phyloP scores from a whole-genome alignment of 768 basidiomycete species.

The Macrolepiota fuliginosa region DNA sequence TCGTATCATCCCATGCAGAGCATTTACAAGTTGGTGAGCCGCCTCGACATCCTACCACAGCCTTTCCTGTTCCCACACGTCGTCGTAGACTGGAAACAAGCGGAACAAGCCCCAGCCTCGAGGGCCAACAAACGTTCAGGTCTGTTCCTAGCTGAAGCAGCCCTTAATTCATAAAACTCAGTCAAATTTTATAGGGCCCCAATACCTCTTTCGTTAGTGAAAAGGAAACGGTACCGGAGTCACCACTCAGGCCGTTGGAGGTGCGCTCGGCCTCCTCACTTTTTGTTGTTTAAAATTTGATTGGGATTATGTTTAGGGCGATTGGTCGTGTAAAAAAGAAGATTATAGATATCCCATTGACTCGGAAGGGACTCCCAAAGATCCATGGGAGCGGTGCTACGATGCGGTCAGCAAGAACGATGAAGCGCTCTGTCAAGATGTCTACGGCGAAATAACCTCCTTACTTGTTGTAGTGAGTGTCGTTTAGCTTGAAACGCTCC shows the following conservation, averaged over 20 bases:
- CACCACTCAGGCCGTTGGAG: not conserved
- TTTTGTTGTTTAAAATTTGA: not conserved
- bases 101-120: not conserved
- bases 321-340: not conserved
- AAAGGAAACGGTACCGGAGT: not conserved
- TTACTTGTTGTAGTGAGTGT: constrained; percentile 8
- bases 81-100: not conserved
- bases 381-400: constrained; percentile 5
- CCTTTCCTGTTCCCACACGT: not conserved
- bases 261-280: not conserved
- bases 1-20: not conserved
- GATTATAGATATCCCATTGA: not conserved
- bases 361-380: not conserved
- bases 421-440: not conserved
- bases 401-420: not conserved
- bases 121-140: not conserved
- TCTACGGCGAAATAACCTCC: constrained; percentile 3
- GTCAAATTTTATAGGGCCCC: not conserved
- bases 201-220: not conserved
- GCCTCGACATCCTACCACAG: not conserved
- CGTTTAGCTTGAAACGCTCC: not conserved
- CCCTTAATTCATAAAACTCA: not conserved
- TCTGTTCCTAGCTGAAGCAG: not conserved
- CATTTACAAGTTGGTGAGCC: not conserved
- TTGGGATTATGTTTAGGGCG: not conserved